Base-by-base conservation (phyloP, 2,329 filamentous ascomycete genomes). In the Penicillium vulpinum region DNA sequence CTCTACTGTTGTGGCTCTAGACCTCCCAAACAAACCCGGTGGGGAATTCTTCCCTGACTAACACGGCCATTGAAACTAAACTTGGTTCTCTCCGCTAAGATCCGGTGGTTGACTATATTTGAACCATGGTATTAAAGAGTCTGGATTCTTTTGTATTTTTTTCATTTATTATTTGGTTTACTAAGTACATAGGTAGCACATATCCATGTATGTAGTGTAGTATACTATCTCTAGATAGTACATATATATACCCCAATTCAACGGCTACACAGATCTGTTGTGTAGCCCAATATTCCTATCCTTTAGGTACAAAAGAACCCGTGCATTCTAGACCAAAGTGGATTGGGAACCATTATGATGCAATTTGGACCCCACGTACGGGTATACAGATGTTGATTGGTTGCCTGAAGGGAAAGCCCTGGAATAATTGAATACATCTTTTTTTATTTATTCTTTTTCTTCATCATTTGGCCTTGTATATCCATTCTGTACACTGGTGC, bases 311-410 rank as follows among this genome's bases (percentile, higher is more conserved):
- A 40, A 38, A 31, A n/a, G n/a, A 13, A 39, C 18, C 28, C 13
- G 11, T 47, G 31, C 41, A 28, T 62, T 64, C 62, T 64, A 64
- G 62, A 64, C 59, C 57, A 4, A 39, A 41, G 60, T 62, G 58
- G 61, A 56, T 47, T 16, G 51, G 24, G 53, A 54, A 53, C 33
- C 22, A 50, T 54, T 64, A 64, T 61, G 60, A 63, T 64, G 57
- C 35, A 46, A 62, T 60, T 35, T 15, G 18, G 22, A 47, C 46
- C 57, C 49, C n/a, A n/a, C n/a, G n/a, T n/a, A n/a, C n/a, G n/a
- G n/a, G n/a, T n/a, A n/a, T n/a, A n/a, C n/a, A n/a, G n/a, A n/a
- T n/a, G n/a, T n/a, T n/a, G n/a, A n/a, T n/a, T n/a, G n/a, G n/a
- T n/a, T n/a, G n/a, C n/a, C n/a, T n/a, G n/a, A n/a, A n/a, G n/a